phyloP scores from a whole-genome alignment of 2,329 filamentous ascomycete species.

The Tolypocladium inflatum region DNA sequence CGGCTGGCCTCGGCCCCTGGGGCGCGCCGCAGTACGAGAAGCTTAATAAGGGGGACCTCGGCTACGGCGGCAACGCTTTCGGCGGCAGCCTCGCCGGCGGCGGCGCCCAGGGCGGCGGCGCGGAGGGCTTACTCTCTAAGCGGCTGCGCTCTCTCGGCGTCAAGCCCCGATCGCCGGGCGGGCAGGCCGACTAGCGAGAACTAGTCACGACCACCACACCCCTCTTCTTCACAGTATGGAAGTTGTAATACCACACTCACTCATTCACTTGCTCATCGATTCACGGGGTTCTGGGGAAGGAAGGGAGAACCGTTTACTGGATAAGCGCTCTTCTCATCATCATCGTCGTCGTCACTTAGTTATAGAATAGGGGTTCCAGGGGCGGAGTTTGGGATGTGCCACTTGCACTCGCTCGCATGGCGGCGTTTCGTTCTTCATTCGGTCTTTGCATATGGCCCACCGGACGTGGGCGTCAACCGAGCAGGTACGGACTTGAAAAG shows the following conservation, averaged over 20 bases:
- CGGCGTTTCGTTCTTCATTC: not conserved
- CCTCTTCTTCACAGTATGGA: not conserved
- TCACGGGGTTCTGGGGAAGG: not conserved
- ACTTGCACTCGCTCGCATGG: not conserved
- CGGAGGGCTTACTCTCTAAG: slow-evolving; percentile 60
- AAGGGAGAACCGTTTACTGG: slow-evolving; percentile 1
- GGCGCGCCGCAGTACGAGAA: slow-evolving; percentile 49
- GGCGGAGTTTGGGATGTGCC: not conserved
- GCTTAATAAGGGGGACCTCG: slow-evolving; percentile 53
- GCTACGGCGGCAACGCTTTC: slow-evolving; percentile 51
- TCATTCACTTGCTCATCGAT: not conserved
- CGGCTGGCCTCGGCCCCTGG: slow-evolving; percentile 16
- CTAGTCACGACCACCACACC: not conserved
- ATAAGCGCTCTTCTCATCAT: not conserved
- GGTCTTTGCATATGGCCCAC: not conserved
- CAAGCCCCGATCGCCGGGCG: slow-evolving; percentile 13
- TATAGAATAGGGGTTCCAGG: not conserved
- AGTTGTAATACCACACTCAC: not conserved
- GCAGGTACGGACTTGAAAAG: not conserved
- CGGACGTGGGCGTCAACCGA: not conserved
- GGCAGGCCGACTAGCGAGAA: slow-evolving; percentile 2
- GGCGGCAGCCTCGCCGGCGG: slow-evolving; percentile 15
- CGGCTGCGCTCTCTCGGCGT: slow-evolving; percentile 55
- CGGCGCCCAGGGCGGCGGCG: slow-evolving; percentile 22
- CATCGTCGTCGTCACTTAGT: not conserved